Evolutionary conservation across 2,329 filamentous ascomycete species (phyloP).

Genomic region (Phialocephala sp.): DNA sequence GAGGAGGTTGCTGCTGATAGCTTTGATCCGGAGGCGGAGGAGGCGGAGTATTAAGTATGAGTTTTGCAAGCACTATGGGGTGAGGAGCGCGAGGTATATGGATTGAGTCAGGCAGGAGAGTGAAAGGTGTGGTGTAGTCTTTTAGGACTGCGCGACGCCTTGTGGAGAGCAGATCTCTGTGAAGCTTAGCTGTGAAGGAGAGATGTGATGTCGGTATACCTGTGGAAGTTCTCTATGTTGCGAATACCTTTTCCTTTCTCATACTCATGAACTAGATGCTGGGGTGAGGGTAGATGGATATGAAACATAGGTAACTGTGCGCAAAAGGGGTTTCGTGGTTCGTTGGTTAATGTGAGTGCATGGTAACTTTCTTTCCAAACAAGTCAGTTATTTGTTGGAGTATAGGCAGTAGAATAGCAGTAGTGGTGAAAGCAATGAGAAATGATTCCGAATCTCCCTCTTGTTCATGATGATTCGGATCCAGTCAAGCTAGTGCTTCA

Average conservation of each 20-base stretch:
- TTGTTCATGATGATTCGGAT: too few species aligned
- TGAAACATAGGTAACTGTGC: neutral
- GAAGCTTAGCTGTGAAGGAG: too few species aligned
- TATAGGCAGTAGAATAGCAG: too few species aligned
- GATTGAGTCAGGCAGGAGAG: neutral
- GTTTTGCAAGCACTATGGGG: too few species aligned
- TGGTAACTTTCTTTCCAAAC: too few species aligned
- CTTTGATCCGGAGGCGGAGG: constrained; percentile 54
- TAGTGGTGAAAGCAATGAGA: too few species aligned
- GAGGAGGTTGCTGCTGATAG: constrained; percentile 65
- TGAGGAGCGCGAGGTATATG: constrained; percentile 1
- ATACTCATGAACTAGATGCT: neutral
- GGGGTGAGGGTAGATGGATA: neutral
- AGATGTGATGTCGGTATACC: neutral
- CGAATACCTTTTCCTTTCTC: constrained; percentile 8
- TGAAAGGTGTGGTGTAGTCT: neutral
- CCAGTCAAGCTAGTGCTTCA: too few species aligned
- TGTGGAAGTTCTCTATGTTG: neutral
- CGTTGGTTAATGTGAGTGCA: too few species aligned
- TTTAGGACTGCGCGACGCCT: too few species aligned
- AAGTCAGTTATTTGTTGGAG: neutral
- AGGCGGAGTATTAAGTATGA: constrained; percentile 42
- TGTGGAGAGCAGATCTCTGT: too few species aligned
- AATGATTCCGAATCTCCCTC: too few species aligned
- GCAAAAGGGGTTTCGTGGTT: neutral